Percentiles rank a stretch among this genome's conserved stretches.
phyloP scores from a whole-genome alignment of 116 monocot genomes.

The Zostera marina region DNA sequence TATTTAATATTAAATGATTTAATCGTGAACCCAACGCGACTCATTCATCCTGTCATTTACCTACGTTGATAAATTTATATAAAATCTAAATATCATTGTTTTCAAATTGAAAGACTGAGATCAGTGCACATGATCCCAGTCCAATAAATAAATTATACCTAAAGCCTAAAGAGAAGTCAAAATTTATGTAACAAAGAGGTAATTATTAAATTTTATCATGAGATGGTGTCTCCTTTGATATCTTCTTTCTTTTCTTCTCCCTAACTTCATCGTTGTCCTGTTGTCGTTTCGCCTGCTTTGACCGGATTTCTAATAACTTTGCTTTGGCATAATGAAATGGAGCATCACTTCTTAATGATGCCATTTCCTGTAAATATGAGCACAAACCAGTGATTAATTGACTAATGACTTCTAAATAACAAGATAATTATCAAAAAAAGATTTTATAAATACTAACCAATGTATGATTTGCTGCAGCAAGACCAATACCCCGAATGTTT shows the following conservation, averaged over 20 bases:
- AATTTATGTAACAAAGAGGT: no score
- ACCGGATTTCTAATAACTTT: constrained; percentile 66
- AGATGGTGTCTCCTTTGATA: constrained; percentile 6
- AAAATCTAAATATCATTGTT: no score
- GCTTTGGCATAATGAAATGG: constrained; percentile 81
- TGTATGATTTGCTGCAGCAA: constrained; percentile 80
- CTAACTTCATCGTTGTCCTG: constrained; percentile 8
- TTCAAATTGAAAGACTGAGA: no score
- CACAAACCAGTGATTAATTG: neutral
- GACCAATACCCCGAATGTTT: constrained; percentile 56
- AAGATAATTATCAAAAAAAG: neutral
- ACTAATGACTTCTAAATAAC: no score
- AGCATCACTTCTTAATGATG: constrained; percentile 66
- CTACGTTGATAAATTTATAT: no score
- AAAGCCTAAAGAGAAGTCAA: no score
- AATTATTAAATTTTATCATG: no score
- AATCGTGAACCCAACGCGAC: no score
- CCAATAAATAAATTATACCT: no score
- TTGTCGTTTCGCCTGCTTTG: constrained; percentile 30
- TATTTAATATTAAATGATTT: no score
- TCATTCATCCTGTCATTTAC: no score
- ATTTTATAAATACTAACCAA: constrained; percentile 29
- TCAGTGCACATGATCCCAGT: no score
- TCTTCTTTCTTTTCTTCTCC: constrained; percentile 47
- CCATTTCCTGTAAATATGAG: constrained; percentile 38